Percentiles rank a stretch among this genome's conserved stretches.
Conservation (phyloP, 805 yeast species). For the Saccharomycopsis schoenii region DNA sequence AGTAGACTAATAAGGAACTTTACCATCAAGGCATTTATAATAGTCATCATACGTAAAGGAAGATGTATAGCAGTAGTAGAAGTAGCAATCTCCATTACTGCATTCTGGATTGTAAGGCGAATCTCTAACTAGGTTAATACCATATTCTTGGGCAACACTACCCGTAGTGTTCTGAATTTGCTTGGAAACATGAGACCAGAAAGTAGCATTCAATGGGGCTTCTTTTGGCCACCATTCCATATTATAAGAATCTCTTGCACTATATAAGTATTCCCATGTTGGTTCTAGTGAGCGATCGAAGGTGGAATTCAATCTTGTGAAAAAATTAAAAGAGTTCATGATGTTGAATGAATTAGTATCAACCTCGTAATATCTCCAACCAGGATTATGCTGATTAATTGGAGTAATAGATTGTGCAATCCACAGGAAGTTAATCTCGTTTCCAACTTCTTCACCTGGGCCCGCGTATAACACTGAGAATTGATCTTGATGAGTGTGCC, state of each 20-base stretch:
- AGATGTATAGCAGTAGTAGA: constrained; percentile 33
- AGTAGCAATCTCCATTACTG: constrained; percentile 26
- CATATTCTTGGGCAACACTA: constrained; percentile 39
- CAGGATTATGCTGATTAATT: constrained; percentile 48
- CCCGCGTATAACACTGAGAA: constrained; percentile 48
- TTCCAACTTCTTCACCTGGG: constrained; percentile 32
- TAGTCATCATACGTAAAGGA: constrained; percentile 30
- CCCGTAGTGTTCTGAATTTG: constrained; percentile 31
- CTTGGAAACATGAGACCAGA: constrained; percentile 52
- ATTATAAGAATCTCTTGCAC: constrained; percentile 51
- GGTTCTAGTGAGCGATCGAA: constrained; percentile 49
- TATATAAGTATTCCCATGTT: constrained; percentile 52
- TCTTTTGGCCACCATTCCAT: constrained; percentile 45
- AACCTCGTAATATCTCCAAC: constrained; percentile 64
- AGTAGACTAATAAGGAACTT: neutral
- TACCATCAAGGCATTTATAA: constrained; percentile 20
- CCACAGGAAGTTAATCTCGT: constrained; percentile 49
- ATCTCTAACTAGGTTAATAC: constrained; percentile 39
- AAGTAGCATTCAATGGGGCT: constrained; percentile 56
- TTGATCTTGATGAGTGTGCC: constrained; percentile 64
- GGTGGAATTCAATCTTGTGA: constrained; percentile 49
- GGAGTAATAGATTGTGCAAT: constrained; percentile 62
- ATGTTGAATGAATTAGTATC: constrained; percentile 51
- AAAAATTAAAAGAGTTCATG: constrained; percentile 50
- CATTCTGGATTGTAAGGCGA: constrained; percentile 49